Evolutionary conservation across 129 eudicot genomes (phyloP).

Genomic region (Arctium minus): DNA sequence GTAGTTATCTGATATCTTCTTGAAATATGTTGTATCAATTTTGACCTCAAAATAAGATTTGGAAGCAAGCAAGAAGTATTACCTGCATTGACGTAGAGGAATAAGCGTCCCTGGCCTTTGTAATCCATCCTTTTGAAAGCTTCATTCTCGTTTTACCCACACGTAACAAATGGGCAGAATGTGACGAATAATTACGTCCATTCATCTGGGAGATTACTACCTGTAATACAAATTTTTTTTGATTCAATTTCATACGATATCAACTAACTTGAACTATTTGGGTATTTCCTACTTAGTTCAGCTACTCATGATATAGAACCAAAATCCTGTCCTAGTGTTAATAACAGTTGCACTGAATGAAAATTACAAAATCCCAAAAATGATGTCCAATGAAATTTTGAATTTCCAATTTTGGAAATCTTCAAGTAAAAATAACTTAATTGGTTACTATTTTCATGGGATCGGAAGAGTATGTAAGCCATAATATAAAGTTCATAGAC

Average conservation of each 20-base stretch:
- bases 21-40: neutral
- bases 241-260: neutral
- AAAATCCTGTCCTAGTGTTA: neutral
- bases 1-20: conserved; percentile 8
- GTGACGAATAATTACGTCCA: conserved; percentile 86
- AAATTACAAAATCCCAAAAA: no score
- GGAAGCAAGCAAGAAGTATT: neutral
- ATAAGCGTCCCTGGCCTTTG: conserved; percentile 87
- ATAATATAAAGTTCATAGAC: neutral
- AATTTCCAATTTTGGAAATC: neutral
- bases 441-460: neutral
- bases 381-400: neutral
- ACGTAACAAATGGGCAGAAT: conserved; percentile 69
- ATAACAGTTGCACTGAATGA: neutral
- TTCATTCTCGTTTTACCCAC: conserved; percentile 86
- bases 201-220: conserved; percentile 95
- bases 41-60: neutral
- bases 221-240: conserved; percentile 34
- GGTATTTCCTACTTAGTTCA: no score
- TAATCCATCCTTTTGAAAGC: conserved; percentile 95
- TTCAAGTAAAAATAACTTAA: neutral
- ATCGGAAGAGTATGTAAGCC: neutral
- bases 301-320: neutral
- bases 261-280: no score
- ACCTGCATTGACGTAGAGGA: conserved; percentile 95